Evolutionary conservation across 129 eudicot species (phyloP), one percentile per base, ranked within the genome.

Genomic region (Sambucus nigra): DNA sequence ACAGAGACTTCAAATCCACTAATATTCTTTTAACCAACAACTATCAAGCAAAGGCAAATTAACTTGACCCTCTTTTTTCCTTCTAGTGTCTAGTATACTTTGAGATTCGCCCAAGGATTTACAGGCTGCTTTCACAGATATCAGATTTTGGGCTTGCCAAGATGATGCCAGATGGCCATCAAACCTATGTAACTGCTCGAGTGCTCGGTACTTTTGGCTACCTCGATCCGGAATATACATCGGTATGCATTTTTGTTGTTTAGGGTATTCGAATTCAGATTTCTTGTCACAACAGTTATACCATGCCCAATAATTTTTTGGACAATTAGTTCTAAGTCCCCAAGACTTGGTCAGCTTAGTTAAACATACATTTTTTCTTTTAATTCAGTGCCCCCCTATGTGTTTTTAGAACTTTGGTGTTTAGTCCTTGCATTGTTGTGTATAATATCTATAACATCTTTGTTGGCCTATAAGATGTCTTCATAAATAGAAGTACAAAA

Each of bases 201-300:
- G 95, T 91, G 58, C 93, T 91, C 1, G 98, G 98, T 23, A 91
- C 98, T 62, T 91, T 91, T 70, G 98, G 98, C 66, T 91, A 85
- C 67, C 82, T 91, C 22, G 98, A 91, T 41, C 98, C 98, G 0
- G 98, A 91, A 57, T 91, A 91, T 72, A 91, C 98, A 70, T 79
- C 89, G 77, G 98, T 91, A 82, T 25, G 83, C 38, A 69, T 50
- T 16, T 67, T 26, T 42, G 28, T n/a, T 22, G 18, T 19, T 29
- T 31, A 1, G 29, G 19, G 12, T 13, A 31, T 5, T 13, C n/a
- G n/a, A n/a, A n/a, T n/a, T n/a, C n/a, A n/a, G n/a, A n/a, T n/a
- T n/a, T n/a, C n/a, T n/a, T n/a, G n/a, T n/a, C n/a, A n/a, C n/a
- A n/a, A n/a, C n/a, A n/a, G n/a, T n/a, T n/a, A n/a, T n/a, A n/a